Percentiles rank a stretch among this genome's conserved stretches.
These are phyloP conservation scores for Colletotrichum chrysophilum DNA, from an alignment of 2,329 filamentous ascomycete species.

Conservation along the genomic window DNA sequence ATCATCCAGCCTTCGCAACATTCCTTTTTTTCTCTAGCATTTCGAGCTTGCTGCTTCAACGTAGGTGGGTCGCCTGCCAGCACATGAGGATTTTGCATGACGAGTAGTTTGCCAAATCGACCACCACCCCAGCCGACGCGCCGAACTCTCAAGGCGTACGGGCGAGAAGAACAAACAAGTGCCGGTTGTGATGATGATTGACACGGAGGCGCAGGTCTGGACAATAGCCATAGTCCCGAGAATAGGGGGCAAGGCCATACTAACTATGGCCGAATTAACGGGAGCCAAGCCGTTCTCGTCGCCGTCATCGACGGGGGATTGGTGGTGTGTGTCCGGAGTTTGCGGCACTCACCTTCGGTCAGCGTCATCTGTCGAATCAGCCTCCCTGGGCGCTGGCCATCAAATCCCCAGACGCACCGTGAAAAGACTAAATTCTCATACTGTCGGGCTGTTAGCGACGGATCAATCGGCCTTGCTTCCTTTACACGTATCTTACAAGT, in stretches of 20 bases:
- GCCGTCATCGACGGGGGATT: conserved; percentile 6
- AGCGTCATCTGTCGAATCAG: conserved; percentile 15
- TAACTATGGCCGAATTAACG: neutral
- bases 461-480: neutral
- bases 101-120: neutral
- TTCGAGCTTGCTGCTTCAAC: neutral
- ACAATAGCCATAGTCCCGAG: neutral
- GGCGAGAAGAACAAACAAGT: neutral
- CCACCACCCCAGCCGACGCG: neutral
- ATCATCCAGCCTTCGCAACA: neutral
- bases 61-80: neutral
- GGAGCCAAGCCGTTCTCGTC: conserved; percentile 7
- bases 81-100: neutral
- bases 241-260: neutral
- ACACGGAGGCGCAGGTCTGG: neutral
- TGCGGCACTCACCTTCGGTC: conserved; percentile 16
- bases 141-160: neutral
- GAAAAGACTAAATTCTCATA: conserved; percentile 1
- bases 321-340: conserved; percentile 9
- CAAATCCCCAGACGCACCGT: conserved; percentile 9
- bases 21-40: neutral
- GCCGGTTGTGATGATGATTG: neutral
- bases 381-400: neutral
- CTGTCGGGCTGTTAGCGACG: conserved; percentile 10
- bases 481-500: neutral